These are phyloP conservation scores for Phyllachora maydis DNA, from an alignment of 2,329 filamentous ascomycete species.

Conservation along the genomic window DNA sequence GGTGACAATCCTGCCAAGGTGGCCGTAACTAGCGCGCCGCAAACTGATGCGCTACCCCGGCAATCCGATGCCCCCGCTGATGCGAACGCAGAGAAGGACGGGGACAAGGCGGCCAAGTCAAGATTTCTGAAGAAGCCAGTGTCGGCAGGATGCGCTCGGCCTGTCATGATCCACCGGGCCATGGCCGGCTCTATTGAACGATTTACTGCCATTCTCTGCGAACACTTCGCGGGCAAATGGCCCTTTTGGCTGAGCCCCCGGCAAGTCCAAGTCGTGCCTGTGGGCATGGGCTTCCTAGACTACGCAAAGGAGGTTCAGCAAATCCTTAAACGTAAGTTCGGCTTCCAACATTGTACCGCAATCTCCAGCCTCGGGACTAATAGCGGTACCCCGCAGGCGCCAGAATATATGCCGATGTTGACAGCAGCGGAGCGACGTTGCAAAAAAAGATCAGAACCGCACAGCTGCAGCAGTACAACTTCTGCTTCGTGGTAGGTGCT, in stretches of 20 bases:
- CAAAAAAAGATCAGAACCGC: constrained; percentile 78
- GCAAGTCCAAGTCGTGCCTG: constrained; percentile 60
- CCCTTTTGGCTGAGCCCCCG: constrained; percentile 77
- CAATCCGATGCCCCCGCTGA: not conserved
- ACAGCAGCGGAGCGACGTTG: constrained; percentile 58
- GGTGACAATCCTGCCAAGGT: constrained; percentile 12
- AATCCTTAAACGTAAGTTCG: constrained; percentile 48
- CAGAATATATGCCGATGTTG: constrained; percentile 22
- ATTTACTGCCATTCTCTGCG: constrained; percentile 54
- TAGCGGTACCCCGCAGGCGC: no score
- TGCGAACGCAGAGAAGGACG: constrained; percentile 8
- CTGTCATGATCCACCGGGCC: constrained; percentile 74
- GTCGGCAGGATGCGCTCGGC: constrained; percentile 43
- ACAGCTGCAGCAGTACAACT: constrained; percentile 68
- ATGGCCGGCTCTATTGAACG: constrained; percentile 49
- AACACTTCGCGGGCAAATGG: constrained; percentile 78
- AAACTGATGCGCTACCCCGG: no score
- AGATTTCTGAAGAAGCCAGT: constrained; percentile 5
- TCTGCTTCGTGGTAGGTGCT: constrained; percentile 33
- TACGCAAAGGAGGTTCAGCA: constrained; percentile 58
- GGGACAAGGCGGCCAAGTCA: constrained; percentile 10
- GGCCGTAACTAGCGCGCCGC: no score
- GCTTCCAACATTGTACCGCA: no score
- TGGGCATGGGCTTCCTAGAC: constrained; percentile 49
- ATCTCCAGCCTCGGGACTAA: no score